Evolutionary conservation across 1,139 yeast genomes (phyloP).

Genomic region (Fermentozyma sake): DNA sequence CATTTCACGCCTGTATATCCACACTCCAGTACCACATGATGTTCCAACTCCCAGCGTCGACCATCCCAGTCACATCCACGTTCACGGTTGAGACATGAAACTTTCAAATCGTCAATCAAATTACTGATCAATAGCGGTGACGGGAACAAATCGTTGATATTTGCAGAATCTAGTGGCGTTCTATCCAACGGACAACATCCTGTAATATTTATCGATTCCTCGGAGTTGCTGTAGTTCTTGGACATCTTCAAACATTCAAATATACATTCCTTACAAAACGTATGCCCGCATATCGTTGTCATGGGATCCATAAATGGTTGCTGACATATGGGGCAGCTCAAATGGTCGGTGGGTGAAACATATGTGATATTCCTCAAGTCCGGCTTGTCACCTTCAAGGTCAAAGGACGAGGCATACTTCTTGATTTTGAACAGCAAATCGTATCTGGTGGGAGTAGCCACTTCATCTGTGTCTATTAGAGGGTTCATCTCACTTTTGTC

Average conservation of each 20-base stretch:
- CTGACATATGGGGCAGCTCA: constrained; percentile 56
- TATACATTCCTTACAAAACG: constrained; percentile 52
- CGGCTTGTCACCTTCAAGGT: constrained; percentile 16
- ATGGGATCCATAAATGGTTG: constrained; percentile 52
- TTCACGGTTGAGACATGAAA: constrained; percentile 47
- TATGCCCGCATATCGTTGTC: constrained; percentile 58
- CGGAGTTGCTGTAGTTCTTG: constrained; percentile 5
- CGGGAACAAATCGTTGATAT: constrained; percentile 47
- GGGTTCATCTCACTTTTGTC: no score
- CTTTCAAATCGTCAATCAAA: constrained; percentile 57
- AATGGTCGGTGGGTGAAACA: constrained; percentile 44
- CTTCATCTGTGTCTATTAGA: no score
- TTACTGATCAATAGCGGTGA: constrained; percentile 61
- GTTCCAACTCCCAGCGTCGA: constrained; percentile 55
- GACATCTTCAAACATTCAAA: constrained; percentile 41
- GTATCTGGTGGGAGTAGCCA: not conserved
- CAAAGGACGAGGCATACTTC: not conserved
- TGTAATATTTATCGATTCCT: constrained; percentile 9
- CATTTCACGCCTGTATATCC: constrained; percentile 49
- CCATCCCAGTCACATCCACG: constrained; percentile 61
- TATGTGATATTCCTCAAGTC: constrained; percentile 34
- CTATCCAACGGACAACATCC: constrained; percentile 64
- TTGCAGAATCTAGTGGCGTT: constrained; percentile 37
- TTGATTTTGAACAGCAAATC: not conserved
- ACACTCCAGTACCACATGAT: constrained; percentile 50